phyloP scores from a whole-genome alignment of 176 grass and related monocot genomes.

The Eremochloa ophiuroides region DNA sequence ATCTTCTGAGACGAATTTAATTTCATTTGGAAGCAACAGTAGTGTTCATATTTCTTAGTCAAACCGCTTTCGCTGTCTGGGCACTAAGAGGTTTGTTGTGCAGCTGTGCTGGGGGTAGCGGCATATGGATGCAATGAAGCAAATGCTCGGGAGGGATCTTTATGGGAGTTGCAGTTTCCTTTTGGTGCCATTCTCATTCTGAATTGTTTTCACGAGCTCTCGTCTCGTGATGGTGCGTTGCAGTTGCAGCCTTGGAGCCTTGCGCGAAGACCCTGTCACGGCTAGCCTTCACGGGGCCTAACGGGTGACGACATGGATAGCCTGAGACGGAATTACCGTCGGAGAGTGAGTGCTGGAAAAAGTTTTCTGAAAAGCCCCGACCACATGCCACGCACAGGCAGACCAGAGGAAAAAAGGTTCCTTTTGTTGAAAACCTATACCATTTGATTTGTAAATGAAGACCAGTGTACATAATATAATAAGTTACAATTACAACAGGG shows the following conservation, averaged over 20 bases:
- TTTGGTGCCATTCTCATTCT: neutral
- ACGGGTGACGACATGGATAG: neutral
- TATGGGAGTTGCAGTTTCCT: neutral
- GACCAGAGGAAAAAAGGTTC: neutral
- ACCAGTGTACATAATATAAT: neutral
- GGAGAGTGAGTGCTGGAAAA: neutral
- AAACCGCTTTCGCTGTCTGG: neutral
- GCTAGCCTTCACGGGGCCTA: neutral
- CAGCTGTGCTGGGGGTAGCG: neutral
- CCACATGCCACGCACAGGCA: neutral
- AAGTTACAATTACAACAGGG: neutral
- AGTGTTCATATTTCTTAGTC: neutral
- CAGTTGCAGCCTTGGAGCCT: neutral
- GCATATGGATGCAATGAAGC: neutral
- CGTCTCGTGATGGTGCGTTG: neutral
- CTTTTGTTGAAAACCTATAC: neutral
- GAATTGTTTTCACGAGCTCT: too few relatives aligned
- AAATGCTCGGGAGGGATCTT: too few relatives aligned
- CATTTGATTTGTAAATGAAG: neutral
- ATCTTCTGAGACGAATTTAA: neutral
- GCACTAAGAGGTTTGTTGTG: neutral
- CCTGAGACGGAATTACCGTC: neutral
- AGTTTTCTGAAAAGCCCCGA: conserved; percentile 13
- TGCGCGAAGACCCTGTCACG: neutral
- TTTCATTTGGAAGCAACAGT: neutral